A percentile compares a stretch with the other conserved stretches of the same genome.
phyloP scores from a whole-genome alignment of 176 grass and related monocot species.

The Phyllostachys edulis region DNA sequence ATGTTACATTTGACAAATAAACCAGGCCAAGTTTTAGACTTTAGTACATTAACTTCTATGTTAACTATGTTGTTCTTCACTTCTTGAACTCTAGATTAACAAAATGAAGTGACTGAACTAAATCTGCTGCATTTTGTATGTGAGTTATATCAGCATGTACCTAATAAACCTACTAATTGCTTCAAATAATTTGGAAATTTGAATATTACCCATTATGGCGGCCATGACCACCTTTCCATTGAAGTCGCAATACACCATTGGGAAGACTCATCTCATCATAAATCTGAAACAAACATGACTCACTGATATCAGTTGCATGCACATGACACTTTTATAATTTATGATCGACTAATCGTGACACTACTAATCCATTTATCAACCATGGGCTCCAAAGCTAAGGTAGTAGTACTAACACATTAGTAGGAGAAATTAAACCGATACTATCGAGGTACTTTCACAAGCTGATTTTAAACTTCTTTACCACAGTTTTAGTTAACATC shows the following conservation, averaged over 20 bases:
- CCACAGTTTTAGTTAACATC: too few relatives aligned
- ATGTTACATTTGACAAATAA: constrained; percentile 10
- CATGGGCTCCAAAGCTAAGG: too few relatives aligned
- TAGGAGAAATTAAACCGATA: too few relatives aligned
- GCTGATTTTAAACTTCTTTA: too few relatives aligned
- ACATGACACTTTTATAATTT: constrained; percentile 9
- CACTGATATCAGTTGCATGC: background rate
- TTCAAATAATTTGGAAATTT: constrained; percentile 14
- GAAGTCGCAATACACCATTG: constrained; percentile 81
- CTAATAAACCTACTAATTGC: constrained; percentile 19
- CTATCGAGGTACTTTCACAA: too few relatives aligned
- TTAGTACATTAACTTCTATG: constrained; percentile 3
- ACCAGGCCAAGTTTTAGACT: constrained; percentile 10
- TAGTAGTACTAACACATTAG: too few relatives aligned
- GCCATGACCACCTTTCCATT: constrained; percentile 88
- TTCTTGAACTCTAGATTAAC: background rate
- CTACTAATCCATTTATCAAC: too few relatives aligned
- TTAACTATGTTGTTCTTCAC: background rate
- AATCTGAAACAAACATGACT: constrained; percentile 41
- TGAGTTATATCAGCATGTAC: constrained; percentile 22
- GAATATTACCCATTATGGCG: constrained; percentile 82
- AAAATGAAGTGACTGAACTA: constrained; percentile 1
- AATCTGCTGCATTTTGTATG: constrained; percentile 1
- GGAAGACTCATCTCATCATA: constrained; percentile 94
- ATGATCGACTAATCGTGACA: too few relatives aligned